Base-by-base conservation (phyloP, 495 filamentous ascomycete species). In the Schizothecium vesticola region DNA sequence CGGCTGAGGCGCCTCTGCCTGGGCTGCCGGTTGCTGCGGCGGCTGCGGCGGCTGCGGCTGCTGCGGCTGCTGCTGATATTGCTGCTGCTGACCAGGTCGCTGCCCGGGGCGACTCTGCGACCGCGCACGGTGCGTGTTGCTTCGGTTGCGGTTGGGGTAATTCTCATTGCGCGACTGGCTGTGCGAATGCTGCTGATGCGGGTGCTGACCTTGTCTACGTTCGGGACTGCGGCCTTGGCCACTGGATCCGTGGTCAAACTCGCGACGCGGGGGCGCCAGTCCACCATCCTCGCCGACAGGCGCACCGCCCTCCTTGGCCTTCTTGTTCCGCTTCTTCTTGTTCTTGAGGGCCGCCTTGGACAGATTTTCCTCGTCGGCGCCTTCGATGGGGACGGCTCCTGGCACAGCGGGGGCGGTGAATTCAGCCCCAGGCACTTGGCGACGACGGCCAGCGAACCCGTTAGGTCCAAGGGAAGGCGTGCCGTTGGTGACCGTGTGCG, bases 321-420 rank as follows among this genome's bases (percentile, higher is more conserved):
- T 98, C 85, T 96, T 97, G 64, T 93, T 94, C 43, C 94, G 86
- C 86, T 99, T 99, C 86, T 97, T 98, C 88, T 97, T 97, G 82
- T 98, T 99, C 83, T 97, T 97, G 63, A 94, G 80, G 0, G 94
- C 95, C 19, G 93, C 85, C 79, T 94, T 97, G 69, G 91, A 94
- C 56, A 96, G 79, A 69, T 83, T 89, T 67, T 90, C 91, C 61
- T 90, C 85, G 24, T 89, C 69, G n/a, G 59, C 65, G 55, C 81
- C 89, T 80, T 86, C 62, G 56, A 86, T 86, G n/a, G 87, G 81
- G 29, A 88, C 87, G 10, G 93, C 92, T 10, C 94, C 94, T 10
- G 94, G 94, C 28, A 97, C 86, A 19, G 72, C 22, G 31, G 80
- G 65, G 10, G 81, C 79, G 13, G 80, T 77, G 33, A 82, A 75